These are phyloP conservation scores for Ophiobolus disseminans DNA, from an alignment of 2,329 filamentous ascomycete genomes.

Conservation along the genomic window DNA sequence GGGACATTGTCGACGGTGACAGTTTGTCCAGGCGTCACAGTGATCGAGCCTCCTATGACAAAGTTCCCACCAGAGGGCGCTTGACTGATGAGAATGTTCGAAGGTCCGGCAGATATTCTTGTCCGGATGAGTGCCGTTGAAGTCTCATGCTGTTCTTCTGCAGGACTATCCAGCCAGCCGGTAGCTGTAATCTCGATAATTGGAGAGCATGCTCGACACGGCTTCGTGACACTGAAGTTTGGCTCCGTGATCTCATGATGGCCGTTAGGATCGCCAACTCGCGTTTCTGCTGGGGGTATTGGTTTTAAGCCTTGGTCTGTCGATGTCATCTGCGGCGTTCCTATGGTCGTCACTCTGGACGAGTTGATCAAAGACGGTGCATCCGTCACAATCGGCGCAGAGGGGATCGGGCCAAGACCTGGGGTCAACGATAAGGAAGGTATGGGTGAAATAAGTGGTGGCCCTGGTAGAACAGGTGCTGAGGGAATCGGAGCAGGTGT, in stretches of 20 bases:
- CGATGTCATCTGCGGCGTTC: conserved; percentile 21
- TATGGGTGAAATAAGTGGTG: neutral
- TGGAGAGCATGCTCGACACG: conserved; percentile 37
- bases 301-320: conserved; percentile 34
- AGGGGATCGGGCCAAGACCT: conserved; percentile 9
- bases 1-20: conserved; percentile 33
- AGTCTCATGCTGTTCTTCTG: conserved; percentile 27
- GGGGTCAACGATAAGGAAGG: conserved; percentile 9
- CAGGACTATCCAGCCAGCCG: conserved; percentile 29
- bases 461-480: neutral
- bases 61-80: conserved; percentile 17
- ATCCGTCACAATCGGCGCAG: conserved; percentile 6
- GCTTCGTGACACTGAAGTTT: conserved; percentile 33
- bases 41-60: conserved; percentile 29
- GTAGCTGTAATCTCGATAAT: conserved; percentile 35
- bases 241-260: conserved; percentile 43
- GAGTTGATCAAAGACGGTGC: neutral
- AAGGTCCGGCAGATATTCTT: conserved; percentile 24
- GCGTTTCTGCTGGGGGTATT: conserved; percentile 30
- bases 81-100: conserved; percentile 25
- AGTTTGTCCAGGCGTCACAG: conserved; percentile 26
- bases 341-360: conserved; percentile 9
- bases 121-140: conserved; percentile 10
- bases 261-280: conserved; percentile 35
- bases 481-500: conserved; percentile 11